Evolutionary conservation across 2,329 filamentous ascomycete genomes (phyloP), one percentile per base, ranked within the genome.

Genomic region (Aspergillus sergii): DNA sequence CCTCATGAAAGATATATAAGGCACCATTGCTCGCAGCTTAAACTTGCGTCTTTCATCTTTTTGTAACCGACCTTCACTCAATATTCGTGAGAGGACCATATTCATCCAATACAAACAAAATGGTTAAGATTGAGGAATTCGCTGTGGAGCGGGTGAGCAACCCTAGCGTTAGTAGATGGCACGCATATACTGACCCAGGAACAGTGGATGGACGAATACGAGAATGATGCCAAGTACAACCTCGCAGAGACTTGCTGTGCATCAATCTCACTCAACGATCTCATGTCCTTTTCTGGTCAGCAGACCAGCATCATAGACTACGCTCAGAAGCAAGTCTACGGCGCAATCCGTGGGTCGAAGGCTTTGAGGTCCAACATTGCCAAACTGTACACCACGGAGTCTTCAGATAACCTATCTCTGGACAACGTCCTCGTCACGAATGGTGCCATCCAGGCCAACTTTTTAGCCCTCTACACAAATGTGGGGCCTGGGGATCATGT

Each of bases 401-500:
- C 78, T 64, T 75, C 77, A 1, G 79, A 76, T 1, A 79, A 80
- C 6, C 73, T 87, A 12, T 76, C 83, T 21, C 79, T 74, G 1
- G 87, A 93, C 19, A 88, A 91, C 70, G 84, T 96, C 46, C 77
- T 96, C 59, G 88, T 94, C 63, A 92, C 91, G 0, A 87, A 90
- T 34, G 93, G 93, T 11, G 92, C 92, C 16, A 96, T 96, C 57
- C 84, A 87, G 7, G 93, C 92, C n/a, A 96, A 96, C 73, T 92
- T 93, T 69, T 79, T 95, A n/a, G 80, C 89, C 2, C 84, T 95
- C 9, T 94, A 94, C 75, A 83, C 89, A 1, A 81, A 95, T 8
- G 74, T 95, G 2, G 86, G 87, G 0, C 86, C 88, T 0, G 91
- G 89, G 0, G 92, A 96, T 73, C 93, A 96, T 82, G 90, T 94